Percentiles rank a stretch among this genome's conserved stretches.
Conservation (phyloP, 257 asterid species). For the Lantana camara region DNA sequence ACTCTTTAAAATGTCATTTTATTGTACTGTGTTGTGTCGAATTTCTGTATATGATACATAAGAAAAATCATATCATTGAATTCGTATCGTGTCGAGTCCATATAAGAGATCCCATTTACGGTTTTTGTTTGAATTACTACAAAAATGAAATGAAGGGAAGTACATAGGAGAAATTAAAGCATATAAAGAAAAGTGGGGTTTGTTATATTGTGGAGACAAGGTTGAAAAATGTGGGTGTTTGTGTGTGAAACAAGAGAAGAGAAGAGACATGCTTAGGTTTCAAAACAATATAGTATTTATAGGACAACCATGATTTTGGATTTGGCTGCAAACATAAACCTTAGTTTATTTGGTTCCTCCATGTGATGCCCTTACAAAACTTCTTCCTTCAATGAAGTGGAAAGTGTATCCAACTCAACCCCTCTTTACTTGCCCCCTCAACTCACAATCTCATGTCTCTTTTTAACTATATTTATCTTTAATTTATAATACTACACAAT, state of each 20-base stretch:
- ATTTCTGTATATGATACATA: too few species aligned
- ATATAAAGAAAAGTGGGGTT: conserved; percentile 21
- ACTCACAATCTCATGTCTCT: conserved; percentile 29
- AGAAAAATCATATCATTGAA: too few species aligned
- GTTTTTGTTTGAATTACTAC: too few species aligned
- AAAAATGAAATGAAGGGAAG: background rate
- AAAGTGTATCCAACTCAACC: conserved; percentile 61
- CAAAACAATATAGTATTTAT: conserved; percentile 30
- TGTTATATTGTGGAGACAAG: conserved; percentile 34
- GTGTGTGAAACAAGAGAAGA: conserved; percentile 31
- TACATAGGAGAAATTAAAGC: conserved; percentile 17
- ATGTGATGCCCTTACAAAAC: conserved; percentile 53
- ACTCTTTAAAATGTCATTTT: too few species aligned
- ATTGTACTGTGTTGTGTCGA: too few species aligned
- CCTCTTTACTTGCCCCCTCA: conserved; percentile 44
- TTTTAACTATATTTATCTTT: background rate
- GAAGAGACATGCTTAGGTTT: conserved; percentile 50
- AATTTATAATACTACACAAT: background rate
- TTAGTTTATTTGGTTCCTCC: conserved; percentile 46
- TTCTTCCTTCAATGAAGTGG: conserved; percentile 57
- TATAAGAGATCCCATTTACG: too few species aligned
- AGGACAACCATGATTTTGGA: conserved; percentile 49
- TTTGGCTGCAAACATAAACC: conserved; percentile 34
- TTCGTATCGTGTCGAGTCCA: too few species aligned
- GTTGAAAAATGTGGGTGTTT: conserved; percentile 33